Evolutionary conservation across 495 filamentous ascomycete species (phyloP).

Genomic region (Acidomyces sp.): DNA sequence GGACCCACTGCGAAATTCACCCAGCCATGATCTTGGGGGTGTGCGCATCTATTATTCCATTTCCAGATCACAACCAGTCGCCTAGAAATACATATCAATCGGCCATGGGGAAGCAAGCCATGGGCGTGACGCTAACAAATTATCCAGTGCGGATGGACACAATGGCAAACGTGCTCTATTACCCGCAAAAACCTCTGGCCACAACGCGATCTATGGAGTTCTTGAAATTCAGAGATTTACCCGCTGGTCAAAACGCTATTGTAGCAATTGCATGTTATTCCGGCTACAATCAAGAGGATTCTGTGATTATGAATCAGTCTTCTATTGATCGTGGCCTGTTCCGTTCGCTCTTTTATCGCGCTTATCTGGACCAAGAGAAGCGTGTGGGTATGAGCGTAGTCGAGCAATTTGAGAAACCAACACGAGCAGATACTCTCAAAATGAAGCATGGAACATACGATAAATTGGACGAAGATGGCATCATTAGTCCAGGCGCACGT

Average conservation of each 20-base stretch:
- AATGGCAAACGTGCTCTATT: slow-evolving; percentile 98
- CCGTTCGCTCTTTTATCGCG: slow-evolving; percentile 94
- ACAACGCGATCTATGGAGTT: slow-evolving; percentile 98
- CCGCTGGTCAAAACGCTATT: slow-evolving; percentile 95
- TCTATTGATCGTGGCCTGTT: slow-evolving; percentile 94
- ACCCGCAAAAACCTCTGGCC: slow-evolving; percentile 92
- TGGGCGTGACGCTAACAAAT: slow-evolving; percentile 97
- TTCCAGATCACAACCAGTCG: slow-evolving; percentile 98
- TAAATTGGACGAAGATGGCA: slow-evolving; percentile 90
- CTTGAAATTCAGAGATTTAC: slow-evolving; percentile 91
- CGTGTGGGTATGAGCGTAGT: slow-evolving; percentile 77
- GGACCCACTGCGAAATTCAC: slow-evolving; percentile 98
- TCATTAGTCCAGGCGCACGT: slow-evolving; percentile 81
- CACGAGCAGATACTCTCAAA: slow-evolving; percentile 69
- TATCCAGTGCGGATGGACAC: slow-evolving; percentile 95
- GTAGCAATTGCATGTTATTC: slow-evolving; percentile 95
- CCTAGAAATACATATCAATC: slow-evolving; percentile 98
- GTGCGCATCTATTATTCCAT: slow-evolving; percentile 97
- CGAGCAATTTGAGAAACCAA: slow-evolving; percentile 90
- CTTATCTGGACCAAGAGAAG: slow-evolving; percentile 93
- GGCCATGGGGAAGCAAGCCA: slow-evolving; percentile 99
- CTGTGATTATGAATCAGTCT: slow-evolving; percentile 99
- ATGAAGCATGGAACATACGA: slow-evolving; percentile 95
- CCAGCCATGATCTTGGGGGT: slow-evolving; percentile 97
- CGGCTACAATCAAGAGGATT: slow-evolving; percentile 99